phyloP scores from a whole-genome alignment of 2,329 filamentous ascomycete genomes.

The Aspergillus pseudotamarii region DNA sequence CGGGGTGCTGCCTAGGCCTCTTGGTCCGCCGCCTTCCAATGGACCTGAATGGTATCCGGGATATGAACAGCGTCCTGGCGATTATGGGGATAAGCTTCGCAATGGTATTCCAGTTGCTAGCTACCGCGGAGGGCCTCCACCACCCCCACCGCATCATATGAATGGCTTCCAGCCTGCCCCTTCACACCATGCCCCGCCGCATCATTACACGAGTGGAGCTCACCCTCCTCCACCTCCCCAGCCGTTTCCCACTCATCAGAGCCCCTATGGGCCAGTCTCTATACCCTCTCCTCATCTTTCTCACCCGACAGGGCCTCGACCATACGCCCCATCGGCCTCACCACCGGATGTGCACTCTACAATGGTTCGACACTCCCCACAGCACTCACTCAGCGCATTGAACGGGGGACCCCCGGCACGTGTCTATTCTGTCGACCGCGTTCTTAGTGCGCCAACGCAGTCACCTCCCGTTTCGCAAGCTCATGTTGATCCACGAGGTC shows the following conservation, averaged over 20 bases:
- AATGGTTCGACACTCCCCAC: constrained; percentile 41
- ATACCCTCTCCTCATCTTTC: constrained; percentile 38
- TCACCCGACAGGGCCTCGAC: constrained; percentile 33
- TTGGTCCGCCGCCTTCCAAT: constrained; percentile 31
- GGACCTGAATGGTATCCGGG: constrained; percentile 37
- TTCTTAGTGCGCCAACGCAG: constrained; percentile 35
- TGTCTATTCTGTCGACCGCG: constrained; percentile 42
- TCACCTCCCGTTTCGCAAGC: constrained; percentile 40
- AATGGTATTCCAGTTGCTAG: constrained; percentile 39
- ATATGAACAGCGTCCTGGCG: constrained; percentile 39
- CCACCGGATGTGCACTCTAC: constrained; percentile 42
- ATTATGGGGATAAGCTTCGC: constrained; percentile 35
- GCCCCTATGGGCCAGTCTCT: constrained; percentile 40
- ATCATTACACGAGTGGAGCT: constrained; percentile 36
- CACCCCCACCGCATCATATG: constrained; percentile 56
- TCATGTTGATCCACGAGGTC: constrained; percentile 38
- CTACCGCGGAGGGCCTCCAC: constrained; percentile 39
- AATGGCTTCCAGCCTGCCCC: constrained; percentile 50
- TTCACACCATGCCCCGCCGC: constrained; percentile 34
- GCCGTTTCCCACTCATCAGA: constrained; percentile 40
- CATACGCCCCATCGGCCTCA: constrained; percentile 42
- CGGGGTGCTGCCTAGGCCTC: constrained; percentile 31
- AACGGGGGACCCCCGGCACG: constrained; percentile 40
- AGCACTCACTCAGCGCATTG: constrained; percentile 38
- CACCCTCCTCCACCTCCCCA: constrained; percentile 41